Base-by-base conservation (phyloP, 2,329 filamentous ascomycete species). In the Beauveria brongniartii region DNA sequence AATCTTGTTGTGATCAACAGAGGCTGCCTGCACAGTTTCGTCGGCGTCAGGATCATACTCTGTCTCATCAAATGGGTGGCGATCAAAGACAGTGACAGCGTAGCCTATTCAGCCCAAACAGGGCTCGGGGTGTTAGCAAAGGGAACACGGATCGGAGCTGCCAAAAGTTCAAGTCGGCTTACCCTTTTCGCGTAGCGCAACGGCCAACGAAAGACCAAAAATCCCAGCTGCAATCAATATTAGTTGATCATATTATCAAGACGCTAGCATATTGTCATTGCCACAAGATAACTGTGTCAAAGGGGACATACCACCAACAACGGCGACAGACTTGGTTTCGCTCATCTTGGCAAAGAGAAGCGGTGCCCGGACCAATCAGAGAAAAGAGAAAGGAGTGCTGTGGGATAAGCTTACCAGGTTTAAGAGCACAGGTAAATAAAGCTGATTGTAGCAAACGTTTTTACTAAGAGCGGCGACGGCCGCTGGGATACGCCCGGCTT, bases 1-100 rank as follows among this genome's bases (percentile, higher is more conserved):
- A 55, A 68, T 68, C 41, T 69, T 69, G 61, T 69, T 68, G 24
- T 66, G 66, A 40, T 69, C 67, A 16, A 69, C 67, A 14, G 67
- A 69, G 1, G 67, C 67, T 16, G 63, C 67, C 46, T 66, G 66
- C 12, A 63, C 63, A 7, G 55, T 61, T 10, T 63, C 61, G 18
- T 60, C 52, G 2, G 61, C 56, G 0, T 55, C 62, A 2, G 66
- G 67, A 7, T 64, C 59, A 55, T 68, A 69, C 12, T 58, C 41
- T 16, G 65, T 67, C 61, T 65, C 51, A 16, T 67, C 63, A 47
- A 67, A 68, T 3, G 34, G 51, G 24, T 68, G 54, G 48, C 62
- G 61, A 51, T 69, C 67, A 48, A 68, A 68, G 1, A 69, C 66
- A 2, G 59, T 62, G 14, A 69, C 63, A 12, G 22, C 30, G 34